Evolutionary conservation across 495 filamentous ascomycete genomes (phyloP).

Genomic region (Aspergillus cristatus): DNA sequence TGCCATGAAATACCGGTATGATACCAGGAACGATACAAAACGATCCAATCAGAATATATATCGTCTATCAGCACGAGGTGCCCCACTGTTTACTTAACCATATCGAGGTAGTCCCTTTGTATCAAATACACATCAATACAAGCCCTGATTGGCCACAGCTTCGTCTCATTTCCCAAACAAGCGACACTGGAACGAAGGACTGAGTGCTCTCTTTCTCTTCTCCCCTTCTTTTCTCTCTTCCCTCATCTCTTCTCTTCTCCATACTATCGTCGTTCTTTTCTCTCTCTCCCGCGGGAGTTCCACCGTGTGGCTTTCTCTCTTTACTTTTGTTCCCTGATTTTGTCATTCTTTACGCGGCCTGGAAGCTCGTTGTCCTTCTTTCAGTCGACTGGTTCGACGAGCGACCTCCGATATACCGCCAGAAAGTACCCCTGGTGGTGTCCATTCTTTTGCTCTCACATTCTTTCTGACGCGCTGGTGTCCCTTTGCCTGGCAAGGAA

Average conservation of each 20-base stretch:
- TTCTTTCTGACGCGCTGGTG: neutral
- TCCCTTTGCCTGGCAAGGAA: neutral
- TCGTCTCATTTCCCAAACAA: neutral
- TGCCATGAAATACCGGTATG: conserved; percentile 10
- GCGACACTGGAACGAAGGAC: no score
- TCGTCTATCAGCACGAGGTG: no score
- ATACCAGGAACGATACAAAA: conserved; percentile 14
- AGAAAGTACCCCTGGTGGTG: no score
- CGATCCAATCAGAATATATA: conserved; percentile 11
- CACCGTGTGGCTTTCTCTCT: conserved; percentile 1
- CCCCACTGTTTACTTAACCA: no score
- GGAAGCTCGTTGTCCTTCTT: conserved; percentile 34
- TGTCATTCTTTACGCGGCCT: conserved; percentile 11
- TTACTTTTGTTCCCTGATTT: no score
- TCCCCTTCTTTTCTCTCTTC: neutral
- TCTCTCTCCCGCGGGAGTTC: neutral
- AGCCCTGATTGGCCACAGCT: conserved; percentile 10
- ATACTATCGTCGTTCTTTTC: neutral
- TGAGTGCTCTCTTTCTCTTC: conserved; percentile 1
- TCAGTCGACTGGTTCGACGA: conserved; percentile 18
- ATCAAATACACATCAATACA: conserved; percentile 4
- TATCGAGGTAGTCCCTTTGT: conserved; percentile 1
- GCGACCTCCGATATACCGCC: no score
- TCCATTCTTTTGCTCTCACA: conserved; percentile 2
- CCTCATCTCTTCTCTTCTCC: neutral